These are phyloP conservation scores for Skeletonema tropicum DNA, from an alignment of 108 stramenopile species.

Conservation along the genomic window DNA sequence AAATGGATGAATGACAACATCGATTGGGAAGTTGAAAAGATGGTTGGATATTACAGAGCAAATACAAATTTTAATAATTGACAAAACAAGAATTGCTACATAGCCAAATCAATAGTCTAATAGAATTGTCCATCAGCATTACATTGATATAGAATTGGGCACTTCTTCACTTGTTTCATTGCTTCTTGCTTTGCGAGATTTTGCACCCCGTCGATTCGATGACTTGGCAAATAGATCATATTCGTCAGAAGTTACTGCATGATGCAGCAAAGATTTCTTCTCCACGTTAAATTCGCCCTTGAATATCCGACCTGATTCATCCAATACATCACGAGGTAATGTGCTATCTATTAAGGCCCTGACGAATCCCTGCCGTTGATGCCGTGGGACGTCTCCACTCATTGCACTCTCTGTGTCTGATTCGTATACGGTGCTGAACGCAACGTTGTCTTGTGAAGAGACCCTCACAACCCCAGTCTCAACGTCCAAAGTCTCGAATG, in stretches of 20 bases:
- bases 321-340: slow-evolving; percentile 81
- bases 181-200: slow-evolving; percentile 11
- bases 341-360: slow-evolving; percentile 79
- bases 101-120: not conserved
- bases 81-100: slow-evolving; percentile 2
- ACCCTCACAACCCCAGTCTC: slow-evolving; percentile 37
- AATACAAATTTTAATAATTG: not conserved
- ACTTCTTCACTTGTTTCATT: slow-evolving; percentile 17
- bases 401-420: slow-evolving; percentile 29
- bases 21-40: slow-evolving; percentile 57
- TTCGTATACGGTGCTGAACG: slow-evolving; percentile 39
- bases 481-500: slow-evolving; percentile 26
- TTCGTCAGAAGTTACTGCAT: slow-evolving; percentile 86
- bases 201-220: slow-evolving; percentile 26
- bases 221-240: slow-evolving; percentile 80
- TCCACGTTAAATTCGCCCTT: slow-evolving; percentile 85
- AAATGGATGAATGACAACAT: slow-evolving; percentile 54
- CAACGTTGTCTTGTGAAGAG: slow-evolving; percentile 40
- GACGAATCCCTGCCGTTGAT: slow-evolving; percentile 69
- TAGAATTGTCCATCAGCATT: not conserved
- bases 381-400: slow-evolving; percentile 24
- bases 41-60: slow-evolving; percentile 39
- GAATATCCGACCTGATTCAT: slow-evolving; percentile 83
- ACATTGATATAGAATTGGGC: slow-evolving; percentile 17
- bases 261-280: slow-evolving; percentile 84